Conservation (phyloP, 2,329 filamentous ascomycete genomes). For the Diaporthe humulicola region DNA sequence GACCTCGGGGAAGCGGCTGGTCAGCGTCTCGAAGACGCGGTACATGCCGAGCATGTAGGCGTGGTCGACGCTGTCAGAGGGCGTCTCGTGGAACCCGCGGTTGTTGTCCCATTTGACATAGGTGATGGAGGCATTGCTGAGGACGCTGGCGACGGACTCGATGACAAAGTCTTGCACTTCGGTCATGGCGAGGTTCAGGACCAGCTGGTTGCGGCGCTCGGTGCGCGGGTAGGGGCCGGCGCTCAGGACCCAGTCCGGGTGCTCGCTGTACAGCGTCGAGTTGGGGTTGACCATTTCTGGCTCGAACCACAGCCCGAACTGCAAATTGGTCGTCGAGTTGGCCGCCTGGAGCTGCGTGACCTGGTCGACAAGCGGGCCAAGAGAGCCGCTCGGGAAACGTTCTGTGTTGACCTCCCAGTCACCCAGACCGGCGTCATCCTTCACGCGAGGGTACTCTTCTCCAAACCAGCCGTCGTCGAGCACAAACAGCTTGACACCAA, state of each 20-base stretch:
- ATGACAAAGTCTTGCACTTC: conserved; percentile 76
- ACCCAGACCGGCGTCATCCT: conserved; percentile 70
- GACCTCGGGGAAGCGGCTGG: conserved; percentile 70
- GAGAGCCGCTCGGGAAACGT: conserved; percentile 68
- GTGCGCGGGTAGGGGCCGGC: conserved; percentile 69
- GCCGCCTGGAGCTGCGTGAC: conserved; percentile 63
- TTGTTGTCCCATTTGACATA: conserved; percentile 81
- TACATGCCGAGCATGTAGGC: conserved; percentile 75
- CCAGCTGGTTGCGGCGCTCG: conserved; percentile 69
- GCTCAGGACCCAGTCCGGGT: conserved; percentile 75
- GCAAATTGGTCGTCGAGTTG: conserved; percentile 61
- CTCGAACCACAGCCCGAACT: conserved; percentile 77
- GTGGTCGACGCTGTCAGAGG: conserved; percentile 66
- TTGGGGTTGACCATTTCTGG: conserved; percentile 77
- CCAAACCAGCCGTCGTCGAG: conserved; percentile 79
- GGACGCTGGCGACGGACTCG: conserved; percentile 64
- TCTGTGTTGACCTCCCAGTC: conserved; percentile 73
- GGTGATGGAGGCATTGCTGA: conserved; percentile 65
- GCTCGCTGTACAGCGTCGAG: conserved; percentile 70
- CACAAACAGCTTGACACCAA: conserved; percentile 74
- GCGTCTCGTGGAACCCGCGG: conserved; percentile 71
- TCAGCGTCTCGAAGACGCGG: conserved; percentile 71
- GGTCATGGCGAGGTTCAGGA: conserved; percentile 70
- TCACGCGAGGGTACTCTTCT: conserved; percentile 69
- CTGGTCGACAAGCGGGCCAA: conserved; percentile 63